phyloP scores from a whole-genome alignment of 768 basidiomycete species.

The Macrolepiota albuminosa region DNA sequence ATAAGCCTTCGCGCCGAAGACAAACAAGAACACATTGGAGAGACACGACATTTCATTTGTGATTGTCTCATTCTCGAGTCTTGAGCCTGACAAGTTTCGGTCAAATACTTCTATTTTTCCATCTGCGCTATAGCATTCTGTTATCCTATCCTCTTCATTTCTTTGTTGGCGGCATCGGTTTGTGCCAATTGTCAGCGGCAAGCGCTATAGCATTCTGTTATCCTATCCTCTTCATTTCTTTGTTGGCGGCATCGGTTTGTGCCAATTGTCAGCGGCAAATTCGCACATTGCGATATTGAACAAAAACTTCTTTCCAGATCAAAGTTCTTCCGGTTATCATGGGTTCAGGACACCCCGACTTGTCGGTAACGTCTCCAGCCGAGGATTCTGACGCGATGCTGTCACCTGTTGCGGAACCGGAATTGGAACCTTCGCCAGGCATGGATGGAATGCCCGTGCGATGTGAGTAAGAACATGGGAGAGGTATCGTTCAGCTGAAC shows the following conservation, averaged over 20 bases:
- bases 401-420: slow-evolving; percentile 43
- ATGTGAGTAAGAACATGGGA: slow-evolving; percentile 51
- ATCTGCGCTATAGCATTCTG: background rate
- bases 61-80: background rate
- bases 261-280: slow-evolving; percentile 11
- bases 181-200: slow-evolving; percentile 10
- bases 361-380: slow-evolving; percentile 42
- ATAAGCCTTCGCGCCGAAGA: slow-evolving; percentile 8
- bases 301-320: slow-evolving; percentile 11
- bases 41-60: slow-evolving; percentile 6
- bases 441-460: slow-evolving; percentile 71
- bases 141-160: background rate
- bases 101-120: background rate
- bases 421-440: slow-evolving; percentile 69
- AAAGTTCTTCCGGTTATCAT: slow-evolving; percentile 23
- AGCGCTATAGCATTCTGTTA: background rate
- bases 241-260: slow-evolving; percentile 7
- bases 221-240: background rate
- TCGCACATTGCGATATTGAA: slow-evolving; percentile 11
- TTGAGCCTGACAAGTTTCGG: background rate
- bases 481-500: slow-evolving; percentile 1
- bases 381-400: slow-evolving; percentile 62
- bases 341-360: slow-evolving; percentile 28
- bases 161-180: slow-evolving; percentile 6
- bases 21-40: slow-evolving; percentile 10